Evolutionary conservation across 345 rosid species (phyloP).

Genomic region (Streptanthus diversifolius): DNA sequence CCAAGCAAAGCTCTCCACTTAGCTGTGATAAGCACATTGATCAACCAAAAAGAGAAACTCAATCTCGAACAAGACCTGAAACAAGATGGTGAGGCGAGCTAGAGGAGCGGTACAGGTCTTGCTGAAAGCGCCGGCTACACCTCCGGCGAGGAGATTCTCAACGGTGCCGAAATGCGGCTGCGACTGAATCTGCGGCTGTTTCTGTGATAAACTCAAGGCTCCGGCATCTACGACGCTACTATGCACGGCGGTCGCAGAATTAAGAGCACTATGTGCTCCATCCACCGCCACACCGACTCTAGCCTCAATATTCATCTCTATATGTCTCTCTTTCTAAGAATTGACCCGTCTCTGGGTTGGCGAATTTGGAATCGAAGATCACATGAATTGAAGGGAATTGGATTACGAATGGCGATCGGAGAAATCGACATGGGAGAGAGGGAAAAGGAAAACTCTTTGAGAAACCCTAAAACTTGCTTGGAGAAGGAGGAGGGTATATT

Average conservation of each 20-base stretch:
- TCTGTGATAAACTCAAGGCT: slow-evolving; percentile 2
- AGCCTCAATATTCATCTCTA: slow-evolving; percentile 55
- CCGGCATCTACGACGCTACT: slow-evolving; percentile 48
- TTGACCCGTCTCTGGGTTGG: slow-evolving; percentile 12
- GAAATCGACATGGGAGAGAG: slow-evolving; percentile 31
- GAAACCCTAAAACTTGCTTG: slow-evolving; percentile 33
- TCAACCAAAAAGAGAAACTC: neutral
- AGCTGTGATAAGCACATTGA: neutral
- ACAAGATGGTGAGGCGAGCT: slow-evolving; percentile 88
- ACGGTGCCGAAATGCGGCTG: slow-evolving; percentile 47
- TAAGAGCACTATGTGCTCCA: slow-evolving; percentile 65
- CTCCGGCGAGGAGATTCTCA: slow-evolving; percentile 75
- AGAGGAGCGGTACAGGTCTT: slow-evolving; percentile 99
- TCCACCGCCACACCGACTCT: slow-evolving; percentile 76
- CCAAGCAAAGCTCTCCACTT: neutral
- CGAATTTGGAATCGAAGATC: neutral
- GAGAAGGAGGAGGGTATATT: slow-evolving; percentile 22
- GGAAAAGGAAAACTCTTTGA: neutral
- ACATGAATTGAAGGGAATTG: slow-evolving; percentile 22
- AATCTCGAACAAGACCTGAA: slow-evolving; percentile 53
- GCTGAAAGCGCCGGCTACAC: slow-evolving; percentile 92
- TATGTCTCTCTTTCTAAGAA: neutral
- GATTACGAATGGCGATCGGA: slow-evolving; percentile 14
- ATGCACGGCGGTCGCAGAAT: slow-evolving; percentile 53
- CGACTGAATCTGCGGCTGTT: slow-evolving; percentile 38